Evolutionary conservation across 805 yeast species (phyloP), one percentile per base, ranked within the genome.

Genomic region (Monosporozyma yasuniensis): DNA sequence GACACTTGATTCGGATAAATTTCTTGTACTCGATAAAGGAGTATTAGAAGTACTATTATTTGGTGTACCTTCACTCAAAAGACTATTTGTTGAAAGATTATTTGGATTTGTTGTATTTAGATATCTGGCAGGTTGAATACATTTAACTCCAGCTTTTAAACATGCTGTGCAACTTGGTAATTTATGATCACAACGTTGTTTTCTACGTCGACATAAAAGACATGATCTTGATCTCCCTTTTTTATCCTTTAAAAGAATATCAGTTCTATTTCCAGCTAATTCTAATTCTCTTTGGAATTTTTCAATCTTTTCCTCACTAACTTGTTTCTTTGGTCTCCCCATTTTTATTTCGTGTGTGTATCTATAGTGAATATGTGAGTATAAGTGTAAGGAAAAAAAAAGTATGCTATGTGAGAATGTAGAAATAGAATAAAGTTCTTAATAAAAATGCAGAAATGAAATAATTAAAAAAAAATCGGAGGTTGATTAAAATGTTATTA

Each of bases 91-190:
- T 6, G 39, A 25, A 4, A 19, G 23, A 25, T 44, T 39, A 12
- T 7, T 32, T 14, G 16, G 35, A 38, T 42, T 48, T 2, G 50
- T 12, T 10, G 46, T 28, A 37, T 32, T 50, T 12, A 16, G 73
- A 54, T 81, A 81, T 47, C 79, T 73, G 4, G 77, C 80, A 0
- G 88, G 88, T 60, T 81, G 83, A 6, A 80, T 70, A 61, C 87
- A 81, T 51, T 73, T 67, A 6, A 75, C 79, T 30, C 78, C 80
- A 1, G 86, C 82, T 57, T 80, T 80, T 48, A 81, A 66, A 65
- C 87, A 82, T 41, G 81, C 79, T 4, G 85, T 78, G 57, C 87
- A 81, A 46, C 79, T 71, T 6, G 87, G 87, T 11, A 75, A 63
- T 45, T 82, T 70, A 50, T 80, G 85, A 56, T 82, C 86, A 66